A percentile compares a stretch with the other conserved stretches of the same genome.
These are phyloP conservation scores for Leccinum truebloodii DNA, from an alignment of 768 basidiomycete genomes.

Conservation along the genomic window DNA sequence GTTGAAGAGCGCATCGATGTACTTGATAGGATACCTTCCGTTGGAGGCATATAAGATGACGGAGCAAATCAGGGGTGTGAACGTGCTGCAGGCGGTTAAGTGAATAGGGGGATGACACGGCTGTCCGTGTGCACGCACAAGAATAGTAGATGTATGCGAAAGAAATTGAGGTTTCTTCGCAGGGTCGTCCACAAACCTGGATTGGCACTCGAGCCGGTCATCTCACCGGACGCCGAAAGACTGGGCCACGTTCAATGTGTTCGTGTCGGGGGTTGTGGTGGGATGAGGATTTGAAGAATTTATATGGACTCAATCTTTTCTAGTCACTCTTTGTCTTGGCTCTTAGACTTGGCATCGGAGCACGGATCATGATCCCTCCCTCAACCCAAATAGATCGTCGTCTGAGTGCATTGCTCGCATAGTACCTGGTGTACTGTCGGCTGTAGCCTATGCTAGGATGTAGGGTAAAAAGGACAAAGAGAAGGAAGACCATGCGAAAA, in stretches of 20 bases:
- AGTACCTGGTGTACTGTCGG: conserved; percentile 25
- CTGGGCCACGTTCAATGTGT: not conserved
- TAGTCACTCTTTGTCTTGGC: too few relatives aligned
- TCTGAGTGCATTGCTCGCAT: conserved; percentile 25
- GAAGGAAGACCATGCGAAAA: conserved; percentile 25
- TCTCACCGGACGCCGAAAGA: not conserved
- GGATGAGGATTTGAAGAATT: not conserved
- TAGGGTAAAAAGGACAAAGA: conserved; percentile 15
- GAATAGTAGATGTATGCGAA: conserved; percentile 58
- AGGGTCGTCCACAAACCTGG: conserved; percentile 28
- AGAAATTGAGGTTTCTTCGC: conserved; percentile 62
- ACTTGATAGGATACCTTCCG: conserved; percentile 66
- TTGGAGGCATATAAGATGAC: conserved; percentile 83
- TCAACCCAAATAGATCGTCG: conserved; percentile 8
- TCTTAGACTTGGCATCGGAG: too few relatives aligned
- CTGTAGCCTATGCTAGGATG: conserved; percentile 26
- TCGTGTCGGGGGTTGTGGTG: not conserved
- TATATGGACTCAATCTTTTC: too few relatives aligned
- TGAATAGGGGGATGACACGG: conserved; percentile 2
- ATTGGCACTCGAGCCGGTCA: conserved; percentile 7
- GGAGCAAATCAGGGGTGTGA: conserved; percentile 78
- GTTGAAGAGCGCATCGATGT: conserved; percentile 77
- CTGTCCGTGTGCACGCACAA: conserved; percentile 46
- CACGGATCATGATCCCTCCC: too few relatives aligned
- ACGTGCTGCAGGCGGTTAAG: conserved; percentile 46